Conservation (phyloP, 2,329 filamentous ascomycete genomes). For the Celoporthe dispersa region DNA sequence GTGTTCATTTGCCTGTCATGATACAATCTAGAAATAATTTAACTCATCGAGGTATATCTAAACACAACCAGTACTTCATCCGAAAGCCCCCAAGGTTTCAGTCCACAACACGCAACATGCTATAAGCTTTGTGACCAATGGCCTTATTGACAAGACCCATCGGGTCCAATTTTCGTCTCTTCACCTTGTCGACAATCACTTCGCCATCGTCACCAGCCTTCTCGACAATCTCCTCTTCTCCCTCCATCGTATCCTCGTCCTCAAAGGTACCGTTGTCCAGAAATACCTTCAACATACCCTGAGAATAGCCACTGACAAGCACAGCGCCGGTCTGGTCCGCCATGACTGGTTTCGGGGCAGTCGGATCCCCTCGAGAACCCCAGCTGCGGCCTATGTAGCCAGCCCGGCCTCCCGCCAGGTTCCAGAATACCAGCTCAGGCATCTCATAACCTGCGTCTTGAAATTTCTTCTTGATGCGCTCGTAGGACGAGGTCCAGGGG, state of each 20-base stretch:
- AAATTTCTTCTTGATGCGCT: conserved; percentile 53
- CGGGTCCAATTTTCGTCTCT: conserved; percentile 50
- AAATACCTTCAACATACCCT: conserved; percentile 62
- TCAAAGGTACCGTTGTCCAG: conserved; percentile 54
- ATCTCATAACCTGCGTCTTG: conserved; percentile 57
- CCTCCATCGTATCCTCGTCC: conserved; percentile 40
- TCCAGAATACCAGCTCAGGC: conserved; percentile 66
- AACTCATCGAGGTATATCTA: not conserved
- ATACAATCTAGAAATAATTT: not conserved
- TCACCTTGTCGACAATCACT: conserved; percentile 32
- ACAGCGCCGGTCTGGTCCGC: conserved; percentile 50
- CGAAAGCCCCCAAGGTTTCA: conserved; percentile 35
- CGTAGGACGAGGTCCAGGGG: conserved; percentile 51
- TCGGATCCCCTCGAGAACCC: conserved; percentile 33
- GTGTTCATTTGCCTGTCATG: not conserved
- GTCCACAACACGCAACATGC: conserved; percentile 60
- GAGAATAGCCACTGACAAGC: conserved; percentile 60
- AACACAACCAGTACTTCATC: not conserved
- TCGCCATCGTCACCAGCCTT: conserved; percentile 38
- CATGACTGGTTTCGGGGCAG: conserved; percentile 53
- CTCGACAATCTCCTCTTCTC: conserved; percentile 35
- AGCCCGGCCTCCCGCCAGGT: conserved; percentile 50
- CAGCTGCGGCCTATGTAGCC: conserved; percentile 23
- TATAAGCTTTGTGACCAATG: conserved; percentile 57
- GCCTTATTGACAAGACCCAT: conserved; percentile 52